Base-by-base conservation (phyloP, 805 yeast genomes). In the Zygosaccharomyces lentus region DNA sequence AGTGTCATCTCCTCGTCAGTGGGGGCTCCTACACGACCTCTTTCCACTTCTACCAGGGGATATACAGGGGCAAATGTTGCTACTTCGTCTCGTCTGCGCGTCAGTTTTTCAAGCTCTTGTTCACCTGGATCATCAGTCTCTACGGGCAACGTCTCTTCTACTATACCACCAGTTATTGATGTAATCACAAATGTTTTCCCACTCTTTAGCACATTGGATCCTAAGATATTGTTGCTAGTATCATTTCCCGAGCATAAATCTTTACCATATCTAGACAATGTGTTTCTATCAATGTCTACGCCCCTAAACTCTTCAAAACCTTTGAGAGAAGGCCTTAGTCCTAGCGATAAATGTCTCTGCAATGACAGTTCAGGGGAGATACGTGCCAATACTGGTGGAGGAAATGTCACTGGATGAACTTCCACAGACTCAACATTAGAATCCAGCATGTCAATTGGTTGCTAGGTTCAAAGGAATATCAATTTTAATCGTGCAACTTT, bases 351-450 rank as follows among this genome's bases (percentile, higher is more conserved):
- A 63, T 88, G 95, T 58, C 95, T 76, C 60, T 85, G 84, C 36
- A 90, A 71, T 4, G 91, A 84, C 10, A 86, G 62, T 46, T 87
- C 96, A 1, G 97, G 96, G 1, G 95, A 87, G 30, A 90, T 77
- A 43, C 93, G 71, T 1, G 93, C 89, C 35, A 90, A 70, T 9
- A 88, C 87, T 21, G 82, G 84, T 0, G 96, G 91, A 1, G 93
- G 82, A 62, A 89, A 88, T 4, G 78, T 69, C 29, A 84, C 72
- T 10, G 83, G 75, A 35, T 69, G 59, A 9, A 66, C 40, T 7
- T 58, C 66, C 29, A 61, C 49, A 19, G 54, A 53, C 1, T 57
- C 58, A 9, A 50, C n/a, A 40, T 49, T 45, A 19, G 46, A 29
- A 2, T 63, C 43, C 62, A 41, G 34, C 54, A 50, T 50, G 9